These are phyloP conservation scores for Botryotinia convoluta DNA, from an alignment of 2,329 filamentous ascomycete genomes.

Conservation along the genomic window DNA sequence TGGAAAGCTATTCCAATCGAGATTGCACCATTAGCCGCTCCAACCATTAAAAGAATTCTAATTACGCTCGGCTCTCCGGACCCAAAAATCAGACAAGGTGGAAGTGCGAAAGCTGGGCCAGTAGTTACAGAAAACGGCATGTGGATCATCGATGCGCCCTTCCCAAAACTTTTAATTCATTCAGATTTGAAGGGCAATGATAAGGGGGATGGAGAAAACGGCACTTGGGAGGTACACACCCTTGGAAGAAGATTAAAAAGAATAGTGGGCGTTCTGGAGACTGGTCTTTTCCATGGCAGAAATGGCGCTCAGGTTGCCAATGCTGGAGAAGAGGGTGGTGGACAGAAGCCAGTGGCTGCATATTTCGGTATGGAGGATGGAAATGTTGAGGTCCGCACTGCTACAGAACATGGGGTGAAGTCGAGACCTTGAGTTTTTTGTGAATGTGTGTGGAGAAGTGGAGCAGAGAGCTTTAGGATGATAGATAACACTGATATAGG, in stretches of 20 bases:
- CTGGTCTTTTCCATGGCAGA: constrained; percentile 82
- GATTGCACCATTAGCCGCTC: constrained; percentile 80
- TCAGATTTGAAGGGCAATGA: constrained; percentile 48
- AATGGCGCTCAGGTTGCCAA: constrained; percentile 70
- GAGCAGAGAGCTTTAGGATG: neutral
- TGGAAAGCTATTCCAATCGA: constrained; percentile 93
- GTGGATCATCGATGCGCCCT: constrained; percentile 90
- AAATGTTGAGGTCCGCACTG: constrained; percentile 55
- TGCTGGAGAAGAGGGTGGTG: constrained; percentile 59
- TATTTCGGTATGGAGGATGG: constrained; percentile 93
- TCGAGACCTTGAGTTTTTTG: constrained; percentile 6
- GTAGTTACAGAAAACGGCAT: constrained; percentile 83
- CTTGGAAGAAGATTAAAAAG: constrained; percentile 73
- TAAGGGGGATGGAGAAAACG: constrained; percentile 55
- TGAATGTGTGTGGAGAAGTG: neutral
- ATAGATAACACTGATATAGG: neutral
- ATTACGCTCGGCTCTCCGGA: constrained; percentile 67
- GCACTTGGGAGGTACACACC: constrained; percentile 75
- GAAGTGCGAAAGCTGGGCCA: constrained; percentile 76
- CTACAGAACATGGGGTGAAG: constrained; percentile 33
- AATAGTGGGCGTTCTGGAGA: constrained; percentile 85
- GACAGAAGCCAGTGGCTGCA: constrained; percentile 87
- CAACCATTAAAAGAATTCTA: constrained; percentile 72
- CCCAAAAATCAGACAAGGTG: constrained; percentile 69
- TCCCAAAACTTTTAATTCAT: constrained; percentile 67